Base-by-base conservation (phyloP, 257 asterid genomes). In the Fraxinus quadrangulata region DNA sequence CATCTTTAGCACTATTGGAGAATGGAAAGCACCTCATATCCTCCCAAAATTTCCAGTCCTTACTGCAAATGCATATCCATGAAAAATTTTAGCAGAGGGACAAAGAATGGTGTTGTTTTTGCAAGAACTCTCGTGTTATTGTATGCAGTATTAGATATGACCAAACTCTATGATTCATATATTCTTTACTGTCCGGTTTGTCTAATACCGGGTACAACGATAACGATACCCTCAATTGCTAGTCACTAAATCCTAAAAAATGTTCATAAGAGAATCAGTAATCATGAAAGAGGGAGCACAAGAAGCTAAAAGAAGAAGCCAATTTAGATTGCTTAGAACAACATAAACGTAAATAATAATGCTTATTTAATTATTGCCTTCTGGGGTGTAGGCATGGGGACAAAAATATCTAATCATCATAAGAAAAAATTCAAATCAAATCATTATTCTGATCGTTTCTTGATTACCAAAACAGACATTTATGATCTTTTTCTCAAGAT, bases 1-100 rank as follows among this genome's bases (percentile, higher is more conserved):
- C 84, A 14, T 77, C 71, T 71, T 74, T 89, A 16, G 85, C 79
- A 33, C 73, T 68, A 75, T 78, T 81, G 33, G 89, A 77, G 80
- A 86, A 88, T 8, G 78, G 83, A 72, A 89, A 91, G 84, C 97
- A 92, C 96, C 82, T 74, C 97, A 91, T 90, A 12, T 77, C 81
- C 85, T 70, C 76, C 49, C 31, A 75, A 49, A 69, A 67, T 10
- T 19, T 30, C 59, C 75, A 51, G 51, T 26, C 56, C 74, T 75
- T 30, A 6, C 81, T 70, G 81, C 79, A 13, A 49, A 70, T 37
- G 4, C 16, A 24, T 23, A 61, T 61, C 17, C 68, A 61, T 2
- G 33, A 61, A 7, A 61, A 54, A 54, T 19, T 17, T n/a, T 3
- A 54, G 12, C 24, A 16, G n/a, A 47, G 19, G 19, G 19, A 45